Evolutionary conservation across 768 basidiomycete genomes (phyloP), one percentile per base, ranked within the genome.

Genomic region (Termitomyces sp.): DNA sequence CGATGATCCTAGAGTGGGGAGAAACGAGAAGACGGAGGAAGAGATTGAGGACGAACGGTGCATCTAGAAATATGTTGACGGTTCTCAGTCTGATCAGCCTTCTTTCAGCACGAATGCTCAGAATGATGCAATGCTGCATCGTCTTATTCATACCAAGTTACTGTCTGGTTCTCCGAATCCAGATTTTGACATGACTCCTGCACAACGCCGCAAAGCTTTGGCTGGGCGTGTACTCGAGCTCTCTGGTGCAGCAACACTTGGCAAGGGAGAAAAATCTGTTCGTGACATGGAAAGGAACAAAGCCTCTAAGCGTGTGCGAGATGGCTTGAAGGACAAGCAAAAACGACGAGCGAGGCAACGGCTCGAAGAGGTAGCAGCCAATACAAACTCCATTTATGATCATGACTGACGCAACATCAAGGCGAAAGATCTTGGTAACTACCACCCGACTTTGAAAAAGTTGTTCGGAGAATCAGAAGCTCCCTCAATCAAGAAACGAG

Each of bases 401-500:
- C 16, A 20, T 33, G 9, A 18, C 57, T 45, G 53, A 54, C 50
- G n/a, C 56, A 44, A 61, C 35, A 35, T 33, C 58, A 58, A 94
- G 92, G 91, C 91, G 6, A 94, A 93, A 74, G 83, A 90, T 64
- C 63, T 91, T 63, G 92, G 92, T 18, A 94, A 92, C 71, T 94
- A 93, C 70, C 91, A 94, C 66, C 91, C 90, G 42, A 78, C 81
- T 4, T 75, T 94, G 58, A 94, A 92, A 71, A 85, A 81, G 61
- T 64, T 88, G 7, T 91, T 87, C 67, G 83, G 83, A 57, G 62
- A 67, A 20, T 68, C 71, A 20, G 68, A 73, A 20, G 63, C 59
- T 8, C 55, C 66, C 51, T 60, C 68, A n/a, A 74, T 68, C 48
- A 78, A 75, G 64, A 87, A 81, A 63, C 77, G 91, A 63, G 78